Evolutionary conservation across 2,329 filamentous ascomycete genomes (phyloP).

Genomic region (Dactylella cylindrospora): DNA sequence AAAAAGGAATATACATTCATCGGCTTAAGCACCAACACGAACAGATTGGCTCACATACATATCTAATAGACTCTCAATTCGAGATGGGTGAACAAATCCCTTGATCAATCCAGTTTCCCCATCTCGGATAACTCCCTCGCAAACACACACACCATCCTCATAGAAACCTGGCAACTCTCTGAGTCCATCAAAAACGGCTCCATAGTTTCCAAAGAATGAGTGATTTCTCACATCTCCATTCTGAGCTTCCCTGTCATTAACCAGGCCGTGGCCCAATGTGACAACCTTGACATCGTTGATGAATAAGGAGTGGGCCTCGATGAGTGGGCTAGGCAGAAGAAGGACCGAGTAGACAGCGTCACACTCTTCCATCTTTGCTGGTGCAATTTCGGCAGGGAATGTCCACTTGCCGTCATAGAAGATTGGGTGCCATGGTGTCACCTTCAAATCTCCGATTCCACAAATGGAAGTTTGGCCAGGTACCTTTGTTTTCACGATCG

Average conservation of each 20-base stretch:
- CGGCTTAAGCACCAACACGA: conserved; percentile 13
- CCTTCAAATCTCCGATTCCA: conserved; percentile 55
- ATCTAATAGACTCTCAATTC: conserved; percentile 21
- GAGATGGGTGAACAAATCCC: conserved; percentile 20
- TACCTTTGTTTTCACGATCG: conserved; percentile 59
- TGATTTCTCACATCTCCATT: conserved; percentile 57
- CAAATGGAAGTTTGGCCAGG: conserved; percentile 53
- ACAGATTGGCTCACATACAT: conserved; percentile 12
- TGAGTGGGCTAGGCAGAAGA: conserved; percentile 55
- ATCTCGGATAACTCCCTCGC: conserved; percentile 54
- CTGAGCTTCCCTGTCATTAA: conserved; percentile 27
- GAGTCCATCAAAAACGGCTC: conserved; percentile 54
- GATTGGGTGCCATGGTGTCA: conserved; percentile 65
- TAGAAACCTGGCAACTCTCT: conserved; percentile 51
- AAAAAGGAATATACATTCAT: no score
- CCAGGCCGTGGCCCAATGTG: conserved; percentile 62
- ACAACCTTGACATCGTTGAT: conserved; percentile 57
- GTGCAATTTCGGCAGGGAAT: conserved; percentile 55
- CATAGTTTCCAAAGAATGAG: conserved; percentile 60
- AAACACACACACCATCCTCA: conserved; percentile 54
- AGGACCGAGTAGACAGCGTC: conserved; percentile 62
- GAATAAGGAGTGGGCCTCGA: conserved; percentile 58
- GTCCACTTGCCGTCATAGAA: conserved; percentile 54
- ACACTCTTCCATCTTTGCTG: conserved; percentile 52
- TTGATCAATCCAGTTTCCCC: conserved; percentile 53